These are phyloP conservation scores for Sugiyamaella sp. DNA, from an alignment of 1,139 yeast genomes.

Conservation along the genomic window DNA sequence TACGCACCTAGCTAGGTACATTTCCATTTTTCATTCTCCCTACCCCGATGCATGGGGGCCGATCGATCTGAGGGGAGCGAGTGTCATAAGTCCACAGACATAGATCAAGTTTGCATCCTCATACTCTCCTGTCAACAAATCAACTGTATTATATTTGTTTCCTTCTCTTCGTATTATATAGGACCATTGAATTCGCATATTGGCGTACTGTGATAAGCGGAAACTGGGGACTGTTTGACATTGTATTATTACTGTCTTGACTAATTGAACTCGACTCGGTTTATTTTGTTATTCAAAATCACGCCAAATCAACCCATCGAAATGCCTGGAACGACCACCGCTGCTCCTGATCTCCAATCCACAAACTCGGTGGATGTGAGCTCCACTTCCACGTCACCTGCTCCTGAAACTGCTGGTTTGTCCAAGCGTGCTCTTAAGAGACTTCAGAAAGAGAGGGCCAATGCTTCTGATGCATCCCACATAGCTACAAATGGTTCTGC, in stretches of 20 bases:
- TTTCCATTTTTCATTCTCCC: constrained; percentile 13
- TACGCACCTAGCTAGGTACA: background rate
- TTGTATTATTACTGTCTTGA: background rate
- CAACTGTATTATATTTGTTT: constrained; percentile 1
- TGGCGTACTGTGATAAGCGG: background rate
- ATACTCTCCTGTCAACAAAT: background rate
- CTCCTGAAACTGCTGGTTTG: constrained; percentile 12
- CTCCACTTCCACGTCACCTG: background rate
- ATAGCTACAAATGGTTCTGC: constrained; percentile 12
- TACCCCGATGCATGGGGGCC: constrained; percentile 7
- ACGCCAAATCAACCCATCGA: background rate
- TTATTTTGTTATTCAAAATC: background rate
- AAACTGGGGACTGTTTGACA: background rate
- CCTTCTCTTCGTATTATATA: background rate
- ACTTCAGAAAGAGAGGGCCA: constrained; percentile 25
- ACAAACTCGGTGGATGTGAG: background rate
- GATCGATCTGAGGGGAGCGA: constrained; percentile 11
- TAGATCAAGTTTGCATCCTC: background rate
- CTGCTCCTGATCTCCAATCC: background rate
- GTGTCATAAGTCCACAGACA: background rate
- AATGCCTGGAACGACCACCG: constrained; percentile 9
- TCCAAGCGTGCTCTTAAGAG: constrained; percentile 32
- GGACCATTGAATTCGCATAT: background rate
- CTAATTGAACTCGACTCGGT: background rate
- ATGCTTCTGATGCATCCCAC: constrained; percentile 6